Evolutionary conservation across 2,329 filamentous ascomycete species (phyloP).

Genomic region (Aspergillus awamori): DNA sequence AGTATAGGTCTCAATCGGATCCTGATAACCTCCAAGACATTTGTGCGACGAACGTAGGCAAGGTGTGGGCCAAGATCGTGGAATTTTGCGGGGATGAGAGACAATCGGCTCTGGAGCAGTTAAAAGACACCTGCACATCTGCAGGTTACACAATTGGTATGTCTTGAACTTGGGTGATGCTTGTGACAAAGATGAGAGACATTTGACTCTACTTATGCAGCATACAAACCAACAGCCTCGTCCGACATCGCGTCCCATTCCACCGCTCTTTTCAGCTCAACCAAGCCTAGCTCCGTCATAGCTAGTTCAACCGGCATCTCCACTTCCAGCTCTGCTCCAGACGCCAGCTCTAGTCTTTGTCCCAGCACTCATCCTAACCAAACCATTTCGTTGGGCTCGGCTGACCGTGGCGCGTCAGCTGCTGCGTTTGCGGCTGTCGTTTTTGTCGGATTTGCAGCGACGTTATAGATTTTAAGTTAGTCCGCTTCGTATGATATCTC

Average conservation of each 20-base stretch:
- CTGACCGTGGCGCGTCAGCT: slow-evolving; percentile 39
- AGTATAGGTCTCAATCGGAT: slow-evolving; percentile 36
- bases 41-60: slow-evolving; percentile 40
- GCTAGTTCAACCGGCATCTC: slow-evolving; percentile 30
- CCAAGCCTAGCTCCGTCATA: slow-evolving; percentile 16
- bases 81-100: slow-evolving; percentile 39
- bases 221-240: slow-evolving; percentile 12
- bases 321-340: slow-evolving; percentile 16
- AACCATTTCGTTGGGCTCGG: slow-evolving; percentile 29
- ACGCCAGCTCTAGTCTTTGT: slow-evolving; percentile 25
- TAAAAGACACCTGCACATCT: slow-evolving; percentile 41
- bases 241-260: slow-evolving; percentile 27
- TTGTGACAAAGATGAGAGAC: not conserved
- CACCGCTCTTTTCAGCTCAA: slow-evolving; percentile 4
- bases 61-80: slow-evolving; percentile 41
- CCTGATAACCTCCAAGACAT: slow-evolving; percentile 44
- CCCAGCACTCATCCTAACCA: slow-evolving; percentile 26
- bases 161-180: not conserved
- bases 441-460: slow-evolving; percentile 45
- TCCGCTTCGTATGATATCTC: not conserved
- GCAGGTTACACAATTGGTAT: slow-evolving; percentile 47
- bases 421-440: slow-evolving; percentile 44
- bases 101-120: slow-evolving; percentile 42
- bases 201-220: not conserved
- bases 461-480: slow-evolving; percentile 30